phyloP scores from a whole-genome alignment of 331 rosid species.

The Rhamnella rubrinervis region DNA sequence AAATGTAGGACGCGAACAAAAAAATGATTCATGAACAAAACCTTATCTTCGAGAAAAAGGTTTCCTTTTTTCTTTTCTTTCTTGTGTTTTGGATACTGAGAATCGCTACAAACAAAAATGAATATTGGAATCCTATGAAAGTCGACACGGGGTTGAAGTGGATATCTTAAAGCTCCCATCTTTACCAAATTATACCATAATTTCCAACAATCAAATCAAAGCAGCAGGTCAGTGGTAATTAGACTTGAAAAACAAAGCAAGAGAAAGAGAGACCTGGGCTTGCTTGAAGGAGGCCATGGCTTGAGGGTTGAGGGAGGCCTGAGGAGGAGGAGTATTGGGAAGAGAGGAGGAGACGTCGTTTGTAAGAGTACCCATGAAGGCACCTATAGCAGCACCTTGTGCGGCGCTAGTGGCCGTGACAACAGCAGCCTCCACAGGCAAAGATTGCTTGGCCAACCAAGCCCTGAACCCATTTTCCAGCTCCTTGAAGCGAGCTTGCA shows the following conservation, averaged over 20 bases:
- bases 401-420: slow-evolving; percentile 86
- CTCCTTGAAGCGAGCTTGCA: slow-evolving; percentile 70
- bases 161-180: background rate
- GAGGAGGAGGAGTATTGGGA: slow-evolving; percentile 59
- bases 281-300: slow-evolving; percentile 90
- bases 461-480: slow-evolving; percentile 50
- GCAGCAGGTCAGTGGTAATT: background rate
- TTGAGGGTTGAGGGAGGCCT: slow-evolving; percentile 73
- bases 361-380: slow-evolving; percentile 82
- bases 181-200: background rate
- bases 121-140: background rate
- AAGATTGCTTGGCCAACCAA: slow-evolving; percentile 80
- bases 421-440: slow-evolving; percentile 83
- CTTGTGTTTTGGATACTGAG: background rate
- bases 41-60: background rate
- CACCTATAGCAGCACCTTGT: slow-evolving; percentile 95
- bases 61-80: background rate
- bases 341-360: slow-evolving; percentile 58
- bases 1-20: too few species aligned
- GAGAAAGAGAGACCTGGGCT: slow-evolving; percentile 66
- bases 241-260: background rate
- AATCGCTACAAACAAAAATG: slow-evolving; percentile 1
- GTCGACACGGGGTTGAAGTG: background rate
- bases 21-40: background rate
- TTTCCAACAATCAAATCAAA: background rate